A percentile compares a stretch with the other conserved stretches of the same genome.
Conservation (phyloP, 805 yeast species). For the Spathaspora sp. region DNA sequence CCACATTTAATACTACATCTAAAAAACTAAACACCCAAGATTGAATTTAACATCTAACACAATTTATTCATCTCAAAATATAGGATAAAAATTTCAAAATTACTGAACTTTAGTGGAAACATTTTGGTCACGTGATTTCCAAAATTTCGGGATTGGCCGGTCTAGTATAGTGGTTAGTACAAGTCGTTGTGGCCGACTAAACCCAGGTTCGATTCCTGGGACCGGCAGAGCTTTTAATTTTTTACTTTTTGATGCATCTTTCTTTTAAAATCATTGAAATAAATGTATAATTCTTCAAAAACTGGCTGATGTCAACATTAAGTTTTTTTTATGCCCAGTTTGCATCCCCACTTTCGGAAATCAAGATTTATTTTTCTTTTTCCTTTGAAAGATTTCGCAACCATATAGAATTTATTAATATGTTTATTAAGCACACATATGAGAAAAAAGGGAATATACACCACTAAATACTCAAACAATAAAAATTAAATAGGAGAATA, state of each 20-base stretch:
- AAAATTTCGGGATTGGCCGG: constrained; percentile 24
- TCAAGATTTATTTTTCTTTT: not conserved
- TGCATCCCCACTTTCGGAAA: not conserved
- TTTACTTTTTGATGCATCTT: not conserved
- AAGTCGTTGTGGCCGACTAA: constrained; percentile 47
- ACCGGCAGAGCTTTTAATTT: constrained; percentile 34
- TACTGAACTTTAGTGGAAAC: too few species aligned
- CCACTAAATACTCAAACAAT: not conserved
- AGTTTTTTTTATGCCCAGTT: not conserved
- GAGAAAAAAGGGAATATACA: not conserved
- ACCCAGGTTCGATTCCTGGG: constrained; percentile 53
- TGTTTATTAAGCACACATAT: not conserved
- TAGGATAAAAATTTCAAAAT: too few species aligned
- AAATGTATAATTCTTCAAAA: not conserved
- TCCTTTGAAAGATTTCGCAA: not conserved
- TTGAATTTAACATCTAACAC: too few species aligned
- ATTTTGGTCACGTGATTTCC: not conserved
- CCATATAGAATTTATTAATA: not conserved
- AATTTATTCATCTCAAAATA: too few species aligned
- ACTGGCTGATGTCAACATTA: not conserved
- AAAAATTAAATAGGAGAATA: not conserved
- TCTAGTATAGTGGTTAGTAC: constrained; percentile 50
- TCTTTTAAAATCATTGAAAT: not conserved
- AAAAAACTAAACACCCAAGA: too few species aligned
- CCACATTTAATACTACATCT: too few species aligned